phyloP scores from a whole-genome alignment of 371 early-diverging fungal genomes.

The Apophysomyces variabilis region DNA sequence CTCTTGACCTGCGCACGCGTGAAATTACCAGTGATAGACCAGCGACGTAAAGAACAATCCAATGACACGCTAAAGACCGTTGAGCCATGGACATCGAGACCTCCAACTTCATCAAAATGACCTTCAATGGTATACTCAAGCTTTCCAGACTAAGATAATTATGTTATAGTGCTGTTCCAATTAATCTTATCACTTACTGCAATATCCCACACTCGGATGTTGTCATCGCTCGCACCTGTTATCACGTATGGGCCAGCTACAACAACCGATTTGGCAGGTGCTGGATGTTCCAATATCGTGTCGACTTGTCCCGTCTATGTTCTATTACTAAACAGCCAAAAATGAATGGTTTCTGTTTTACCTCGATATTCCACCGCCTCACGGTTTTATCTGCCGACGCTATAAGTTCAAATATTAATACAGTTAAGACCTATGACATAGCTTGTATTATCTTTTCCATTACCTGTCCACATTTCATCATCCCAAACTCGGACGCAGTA shows the following conservation, averaged over 20 bases:
- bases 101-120: slow-evolving; percentile 83
- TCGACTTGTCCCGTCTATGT: slow-evolving; percentile 64
- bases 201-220: slow-evolving; percentile 80
- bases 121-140: slow-evolving; percentile 68
- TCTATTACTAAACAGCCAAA: background rate
- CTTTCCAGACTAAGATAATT: slow-evolving; percentile 66
- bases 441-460: background rate
- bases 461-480: slow-evolving; percentile 72
- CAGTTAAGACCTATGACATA: background rate
- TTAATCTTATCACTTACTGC: slow-evolving; percentile 57
- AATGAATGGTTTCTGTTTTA: slow-evolving; percentile 2
- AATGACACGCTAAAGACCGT: slow-evolving; percentile 75
- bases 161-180: background rate
- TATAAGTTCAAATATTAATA: slow-evolving; percentile 11
- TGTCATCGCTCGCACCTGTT: slow-evolving; percentile 84
- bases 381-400: slow-evolving; percentile 83
- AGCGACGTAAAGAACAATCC: slow-evolving; percentile 79
- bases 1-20: background rate
- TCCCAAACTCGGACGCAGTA: slow-evolving; percentile 57
- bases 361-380: slow-evolving; percentile 58
- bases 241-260: slow-evolving; percentile 69
- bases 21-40: slow-evolving; percentile 65
- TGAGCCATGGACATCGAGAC: slow-evolving; percentile 55
- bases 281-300: slow-evolving; percentile 74
- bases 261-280: slow-evolving; percentile 74